phyloP scores from a whole-genome alignment of 2,329 filamentous ascomycete species.

The Meredithiella fracta region DNA sequence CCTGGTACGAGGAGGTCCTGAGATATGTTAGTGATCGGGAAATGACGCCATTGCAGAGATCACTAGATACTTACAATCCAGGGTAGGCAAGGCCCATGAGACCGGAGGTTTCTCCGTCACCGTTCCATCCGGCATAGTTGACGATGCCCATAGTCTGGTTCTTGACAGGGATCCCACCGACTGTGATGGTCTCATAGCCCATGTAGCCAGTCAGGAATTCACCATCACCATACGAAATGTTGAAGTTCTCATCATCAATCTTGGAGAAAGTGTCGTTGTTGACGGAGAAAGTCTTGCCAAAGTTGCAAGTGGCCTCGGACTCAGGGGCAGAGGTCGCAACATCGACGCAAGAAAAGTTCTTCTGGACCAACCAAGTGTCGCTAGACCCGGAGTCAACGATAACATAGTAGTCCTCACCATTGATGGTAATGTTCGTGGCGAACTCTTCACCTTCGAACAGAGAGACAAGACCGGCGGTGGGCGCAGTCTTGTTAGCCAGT shows the following conservation, averaged over 20 bases:
- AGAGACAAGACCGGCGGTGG: background rate
- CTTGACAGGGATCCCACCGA: slow-evolving; percentile 8
- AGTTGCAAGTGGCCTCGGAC: slow-evolving; percentile 6
- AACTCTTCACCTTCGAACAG: slow-evolving; percentile 12
- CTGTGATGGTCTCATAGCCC: slow-evolving; percentile 4
- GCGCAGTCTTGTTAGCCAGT: background rate
- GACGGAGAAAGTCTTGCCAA: slow-evolving; percentile 7
- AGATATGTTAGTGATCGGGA: background rate
- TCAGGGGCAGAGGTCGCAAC: background rate
- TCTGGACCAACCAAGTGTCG: slow-evolving; percentile 15
- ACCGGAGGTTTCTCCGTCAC: slow-evolving; percentile 6
- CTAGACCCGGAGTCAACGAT: slow-evolving; percentile 11
- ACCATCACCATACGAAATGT: slow-evolving; percentile 6
- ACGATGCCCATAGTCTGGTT: slow-evolving; percentile 10
- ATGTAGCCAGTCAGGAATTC: slow-evolving; percentile 9
- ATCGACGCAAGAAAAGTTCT: slow-evolving; percentile 6
- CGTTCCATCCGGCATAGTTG: slow-evolving; percentile 3
- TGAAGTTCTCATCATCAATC: slow-evolving; percentile 10
- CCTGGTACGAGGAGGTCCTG: slow-evolving; percentile 8
- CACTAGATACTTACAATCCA: slow-evolving; percentile 4
- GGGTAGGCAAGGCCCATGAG: slow-evolving; percentile 10
- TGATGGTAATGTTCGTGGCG: slow-evolving; percentile 5
- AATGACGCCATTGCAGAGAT: background rate
- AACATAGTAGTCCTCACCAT: slow-evolving; percentile 2
- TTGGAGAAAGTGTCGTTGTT: background rate